Base-by-base conservation (phyloP, 2,329 filamentous ascomycete genomes). In the Phoma herbarum region DNA sequence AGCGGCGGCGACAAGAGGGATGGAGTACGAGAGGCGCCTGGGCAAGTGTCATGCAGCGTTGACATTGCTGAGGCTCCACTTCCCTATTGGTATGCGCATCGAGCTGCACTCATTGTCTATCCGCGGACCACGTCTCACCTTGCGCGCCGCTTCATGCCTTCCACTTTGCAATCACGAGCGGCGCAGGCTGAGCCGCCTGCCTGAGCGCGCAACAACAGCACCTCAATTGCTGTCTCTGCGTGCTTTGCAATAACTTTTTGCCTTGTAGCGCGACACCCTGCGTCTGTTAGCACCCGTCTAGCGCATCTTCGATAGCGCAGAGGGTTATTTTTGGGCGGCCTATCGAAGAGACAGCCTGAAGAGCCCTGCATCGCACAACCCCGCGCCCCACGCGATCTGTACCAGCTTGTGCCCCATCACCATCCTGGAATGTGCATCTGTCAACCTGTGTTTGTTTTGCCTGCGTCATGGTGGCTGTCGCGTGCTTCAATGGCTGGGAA, bases 301-400 rank as follows among this genome's bases (percentile, higher is more conserved):
- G 48, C 28, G 41, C n/a, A 42, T 18, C 43, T 39, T 39, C 31
- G 4, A 39, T 44, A 37, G 48, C 26, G 43, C 20, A 37, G 29
- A 22, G 10, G 33, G 26, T 39, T 58, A 58, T 58, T 58, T 53
- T 53, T 58, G 25, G 22, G 26, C 35, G 16, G 16, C 18, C 55
- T 35, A 35, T 52, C 26, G 33, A 47, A 23, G 43, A 26, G 16
- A 43, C 18, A 29, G 26, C 43, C 11, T 28, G 31, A 25, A 20
- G 8, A 37, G 54, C 48, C 47, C 44, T 57, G 52, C 52, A 52
- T 45, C 46, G 42, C 37, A 43, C 35, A 44, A 52, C 52, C 52
- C 57, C 55, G 43, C 55, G 39, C 31, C 51, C 57, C 52, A 56
- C 52, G 52, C 48, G 43, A 37, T 49, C 57, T 52, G 52, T 49